Evolutionary conservation across 2,329 filamentous ascomycete species (phyloP), one percentile per base, ranked within the genome.

Genomic region (Pseudogymnoascus destructans): DNA sequence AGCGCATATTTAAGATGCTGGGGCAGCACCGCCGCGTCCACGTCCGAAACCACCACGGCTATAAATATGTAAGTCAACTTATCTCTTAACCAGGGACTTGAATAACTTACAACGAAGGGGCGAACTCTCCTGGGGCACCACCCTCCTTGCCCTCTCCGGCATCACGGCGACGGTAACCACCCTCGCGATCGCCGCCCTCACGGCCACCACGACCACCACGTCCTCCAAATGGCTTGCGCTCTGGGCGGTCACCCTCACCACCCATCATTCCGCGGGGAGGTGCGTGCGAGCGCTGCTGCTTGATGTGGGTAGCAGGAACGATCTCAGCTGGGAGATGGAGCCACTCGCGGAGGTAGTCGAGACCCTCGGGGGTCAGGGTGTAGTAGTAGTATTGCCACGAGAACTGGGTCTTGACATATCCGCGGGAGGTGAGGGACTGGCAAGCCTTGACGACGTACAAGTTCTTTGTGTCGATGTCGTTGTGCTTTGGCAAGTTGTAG

Each of bases 321-420:
- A 98, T 96, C 85, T 98, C 93, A 74, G 93, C 91, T 72, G 93
- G 93, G 71, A 98, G 87, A 80, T 98, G 93, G 71, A 98, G 91
- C 93, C 93, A 98, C 83, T 98, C 93, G 75, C 93, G 92, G 76
- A 98, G 91, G 85, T 98, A 98, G 82, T 97, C 92, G 75, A 98
- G 92, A 79, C 93, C 93, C 84, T 97, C 91, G 73, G 91, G 89
- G 75, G 92, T 96, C 78, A 98, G 86, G 78, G 93, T 96, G 86
- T 98, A 98, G 88, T 98, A 98, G 87, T 97, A 95, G 84, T 91
- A 95, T 80, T 95, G 90, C 90, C 90, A 95, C 68, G 90, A 95
- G 87, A 98, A 98, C 79, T 95, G 93, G 71, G 93, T 98, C 89
- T 98, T 98, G 79, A 98, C 85, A 78, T 89, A 97, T 75, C 92